Evolutionary conservation across 2,329 filamentous ascomycete species (phyloP), one percentile per base, ranked within the genome.

Genomic region (Coniochaeta sp.): DNA sequence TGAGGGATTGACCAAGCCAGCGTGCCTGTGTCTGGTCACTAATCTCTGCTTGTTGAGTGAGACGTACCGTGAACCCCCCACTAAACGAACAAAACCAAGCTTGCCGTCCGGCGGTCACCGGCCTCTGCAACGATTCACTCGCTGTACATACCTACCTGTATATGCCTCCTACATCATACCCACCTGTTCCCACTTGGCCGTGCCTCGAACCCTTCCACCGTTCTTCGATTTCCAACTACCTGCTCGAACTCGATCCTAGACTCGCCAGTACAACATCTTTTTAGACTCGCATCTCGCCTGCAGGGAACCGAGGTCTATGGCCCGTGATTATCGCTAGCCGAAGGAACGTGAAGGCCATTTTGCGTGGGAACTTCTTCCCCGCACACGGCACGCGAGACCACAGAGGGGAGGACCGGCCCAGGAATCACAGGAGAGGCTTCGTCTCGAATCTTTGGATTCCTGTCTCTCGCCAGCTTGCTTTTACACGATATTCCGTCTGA

Each of bases 301-400:
- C 59, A 59, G 59, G 38, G 63, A 56, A 47, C 57, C 62, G 56
- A 70, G 70, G 80, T 77, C 79, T 81, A 85, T 85, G 83, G 79
- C 78, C 79, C 76, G 77, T 73, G 74, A 79, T 75, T 79, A 79
- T 74, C 77, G 78, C 72, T 85, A 84, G 77, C 66, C 72, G 74
- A 78, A 78, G 79, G 80, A 79, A 78, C 80, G 81, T 52, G 79
- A 81, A 68, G 67, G 68, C 67, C 69, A 66, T 36, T 66, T 71
- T 62, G 67, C 72, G 63, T 73, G 73, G 70, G 68, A 66, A 62
- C 64, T 71, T 28, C 24, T 68, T 68, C 65, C 73, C 68, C 64
- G 70, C 68, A 68, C 66, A 68, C 60, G 65, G 66, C 64, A 68
- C 64, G 60, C 61, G 58, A 66, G 47, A 47, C 19, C 43, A 7